Percentiles rank a stretch among this genome's conserved stretches.
These are phyloP conservation scores for Cordyceps tenuipes DNA, from an alignment of 2,329 filamentous ascomycete genomes.

Conservation along the genomic window DNA sequence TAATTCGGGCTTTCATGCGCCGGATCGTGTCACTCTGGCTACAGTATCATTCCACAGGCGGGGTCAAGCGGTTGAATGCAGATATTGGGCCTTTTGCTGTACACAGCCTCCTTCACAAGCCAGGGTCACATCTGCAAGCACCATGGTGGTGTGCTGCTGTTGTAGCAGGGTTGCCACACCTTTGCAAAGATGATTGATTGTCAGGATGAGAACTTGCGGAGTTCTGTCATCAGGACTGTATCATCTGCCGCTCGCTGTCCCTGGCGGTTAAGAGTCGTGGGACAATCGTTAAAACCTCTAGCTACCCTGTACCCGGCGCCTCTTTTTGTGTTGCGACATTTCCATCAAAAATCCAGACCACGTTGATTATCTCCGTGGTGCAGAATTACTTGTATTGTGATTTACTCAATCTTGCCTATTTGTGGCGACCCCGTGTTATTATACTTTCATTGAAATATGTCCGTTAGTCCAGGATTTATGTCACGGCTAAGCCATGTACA, in stretches of 20 bases:
- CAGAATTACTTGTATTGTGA: neutral
- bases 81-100: slow-evolving; percentile 8
- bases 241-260: neutral
- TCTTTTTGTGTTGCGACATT: neutral
- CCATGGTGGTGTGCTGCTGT: neutral
- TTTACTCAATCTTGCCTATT: neutral
- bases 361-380: neutral
- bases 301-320: neutral
- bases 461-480: too few relatives aligned
- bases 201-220: neutral
- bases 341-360: neutral
- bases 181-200: neutral
- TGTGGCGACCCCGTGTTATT: too few relatives aligned
- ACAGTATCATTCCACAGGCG: slow-evolving; percentile 1
- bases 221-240: neutral
- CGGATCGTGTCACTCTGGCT: slow-evolving; percentile 1
- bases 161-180: neutral
- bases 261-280: too few relatives aligned
- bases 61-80: neutral
- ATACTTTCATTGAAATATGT: too few relatives aligned
- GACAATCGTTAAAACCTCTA: neutral
- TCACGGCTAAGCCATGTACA: too few relatives aligned
- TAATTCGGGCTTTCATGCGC: neutral
- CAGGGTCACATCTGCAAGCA: neutral
- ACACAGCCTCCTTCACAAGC: slow-evolving; percentile 4